Conservation (phyloP, 352 stramenopile genomes). For the Globisporangium irregulare region DNA sequence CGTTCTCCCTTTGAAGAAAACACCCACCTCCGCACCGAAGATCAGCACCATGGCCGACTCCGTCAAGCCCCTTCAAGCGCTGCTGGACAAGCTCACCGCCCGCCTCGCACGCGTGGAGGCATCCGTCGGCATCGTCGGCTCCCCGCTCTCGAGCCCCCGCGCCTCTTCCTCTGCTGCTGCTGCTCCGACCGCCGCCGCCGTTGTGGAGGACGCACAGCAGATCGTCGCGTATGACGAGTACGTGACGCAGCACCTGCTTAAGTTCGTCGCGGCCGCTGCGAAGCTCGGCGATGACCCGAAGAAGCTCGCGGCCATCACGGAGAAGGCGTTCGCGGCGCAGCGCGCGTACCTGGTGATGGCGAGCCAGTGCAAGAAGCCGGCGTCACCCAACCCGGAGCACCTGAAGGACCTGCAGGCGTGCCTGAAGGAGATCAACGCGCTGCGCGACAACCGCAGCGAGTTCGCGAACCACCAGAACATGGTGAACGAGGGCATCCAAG, state of each 20-base stretch:
- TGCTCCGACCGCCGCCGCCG: constrained; percentile 15
- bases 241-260: constrained; percentile 66
- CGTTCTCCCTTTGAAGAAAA: constrained; percentile 1
- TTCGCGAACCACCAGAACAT: constrained; percentile 88
- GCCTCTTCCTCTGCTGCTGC: constrained; percentile 4
- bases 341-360: constrained; percentile 92
- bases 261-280: constrained; percentile 73
- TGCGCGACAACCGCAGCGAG: constrained; percentile 81
- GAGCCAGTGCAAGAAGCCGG: constrained; percentile 92
- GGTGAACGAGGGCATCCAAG: constrained; percentile 85
- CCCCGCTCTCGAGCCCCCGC: constrained; percentile 18
- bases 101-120: constrained; percentile 80
- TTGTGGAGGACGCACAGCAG: constrained; percentile 52
- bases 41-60: constrained; percentile 41
- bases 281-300: constrained; percentile 83
- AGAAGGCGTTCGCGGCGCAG: constrained; percentile 87
- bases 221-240: constrained; percentile 93
- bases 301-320: constrained; percentile 81
- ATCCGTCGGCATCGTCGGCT: constrained; percentile 53
- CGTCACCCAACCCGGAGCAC: constrained; percentile 60
- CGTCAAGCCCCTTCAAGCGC: constrained; percentile 76
- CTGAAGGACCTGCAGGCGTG: constrained; percentile 71
- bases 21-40: constrained; percentile 3
- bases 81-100: constrained; percentile 78
- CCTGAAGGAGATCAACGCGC: constrained; percentile 75